Base-by-base conservation (phyloP, 139 green algal genomes). In the Chlamydomonas sp. region DNA sequence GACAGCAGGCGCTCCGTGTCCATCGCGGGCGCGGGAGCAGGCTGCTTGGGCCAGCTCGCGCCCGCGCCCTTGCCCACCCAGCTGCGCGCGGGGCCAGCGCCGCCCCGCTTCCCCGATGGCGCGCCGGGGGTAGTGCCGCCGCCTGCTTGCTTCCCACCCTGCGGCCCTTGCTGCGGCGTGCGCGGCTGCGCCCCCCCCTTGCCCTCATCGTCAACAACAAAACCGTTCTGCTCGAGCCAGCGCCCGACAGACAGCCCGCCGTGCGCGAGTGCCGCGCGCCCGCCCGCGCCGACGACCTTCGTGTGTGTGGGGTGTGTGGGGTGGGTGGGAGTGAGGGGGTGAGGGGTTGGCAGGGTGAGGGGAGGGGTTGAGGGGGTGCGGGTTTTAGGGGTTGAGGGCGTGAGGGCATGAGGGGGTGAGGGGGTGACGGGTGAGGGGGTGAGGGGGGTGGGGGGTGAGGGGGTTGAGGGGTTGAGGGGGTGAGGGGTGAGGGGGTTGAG, bases 191-290 rank as follows among this genome's bases (percentile, higher is more conserved):
- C 3, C 20, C 58, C 20, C 60, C 39, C 10, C 39, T 8, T 50
- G 8, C 39, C 39, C 39, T 8, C 39, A 50, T 50, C 39, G 10
- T 50, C 10, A 8, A 50, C 39, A 13, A 34, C 49, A 35, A 38
- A 69, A 39, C 63, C 63, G 38, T 69, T 35, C 3, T 35, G n/a
- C 8, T 69, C 63, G 3, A 69, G 38, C 63, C 63, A 69, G 63
- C 63, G 63, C 5, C 63, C 63, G 3, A 69, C 13, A 26, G n/a
- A 43, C 5, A 54, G 4, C 22, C 13, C 35, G 29, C 22, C 58
- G 58, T 31, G 58, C 35, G 34, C 61, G 39, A 50, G 10, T 50
- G 37, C 37, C 38, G 39, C 8, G 10, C 13, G 39, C 39, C 13
- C 10, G 10, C 39, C 39, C 13, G 39, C 39, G 10, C 8, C 39